A percentile compares a stretch with the other conserved stretches of the same genome.
These are phyloP conservation scores for Luffa aegyptiaca DNA, from an alignment of 306 rosid genomes.

Conservation along the genomic window DNA sequence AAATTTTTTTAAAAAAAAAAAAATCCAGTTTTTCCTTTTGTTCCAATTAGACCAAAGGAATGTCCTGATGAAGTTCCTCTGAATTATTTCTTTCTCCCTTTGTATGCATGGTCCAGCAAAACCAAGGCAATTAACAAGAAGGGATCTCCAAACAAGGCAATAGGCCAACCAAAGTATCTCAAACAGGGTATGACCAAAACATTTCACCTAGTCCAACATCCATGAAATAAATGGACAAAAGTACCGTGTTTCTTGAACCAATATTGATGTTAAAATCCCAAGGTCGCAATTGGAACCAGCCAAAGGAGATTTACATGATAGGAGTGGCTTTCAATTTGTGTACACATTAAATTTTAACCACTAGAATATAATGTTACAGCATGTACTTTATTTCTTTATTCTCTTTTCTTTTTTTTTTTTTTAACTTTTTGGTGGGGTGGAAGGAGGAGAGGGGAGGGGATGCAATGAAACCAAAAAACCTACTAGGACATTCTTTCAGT, in stretches of 20 bases:
- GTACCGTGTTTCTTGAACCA: neutral
- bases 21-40: no score
- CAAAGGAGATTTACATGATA: neutral
- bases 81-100: no score
- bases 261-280: neutral
- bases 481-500: neutral
- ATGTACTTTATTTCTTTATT: neutral
- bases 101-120: neutral
- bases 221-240: neutral
- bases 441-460: neutral
- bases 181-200: neutral
- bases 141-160: neutral
- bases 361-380: neutral
- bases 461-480: neutral
- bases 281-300: neutral
- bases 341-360: neutral
- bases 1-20: no score
- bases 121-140: neutral
- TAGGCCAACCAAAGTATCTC: neutral
- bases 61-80: no score
- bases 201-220: neutral
- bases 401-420: neutral
- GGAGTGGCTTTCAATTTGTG: neutral
- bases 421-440: neutral
- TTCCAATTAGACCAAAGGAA: no score